phyloP scores from a whole-genome alignment of 805 yeast genomes.

The Teunomyces gatunensis region DNA sequence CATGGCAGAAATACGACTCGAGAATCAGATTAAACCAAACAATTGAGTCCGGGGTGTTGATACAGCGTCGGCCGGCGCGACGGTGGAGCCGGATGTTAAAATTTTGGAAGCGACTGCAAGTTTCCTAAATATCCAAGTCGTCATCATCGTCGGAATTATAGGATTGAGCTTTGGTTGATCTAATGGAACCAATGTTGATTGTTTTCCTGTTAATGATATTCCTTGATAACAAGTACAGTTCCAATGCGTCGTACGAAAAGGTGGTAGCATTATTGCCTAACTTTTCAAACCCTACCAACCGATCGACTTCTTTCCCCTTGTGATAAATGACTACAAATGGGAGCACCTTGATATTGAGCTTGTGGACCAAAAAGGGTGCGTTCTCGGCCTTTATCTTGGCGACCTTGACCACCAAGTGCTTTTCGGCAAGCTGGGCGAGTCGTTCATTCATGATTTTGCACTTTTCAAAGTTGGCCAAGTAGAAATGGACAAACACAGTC shows the following conservation, averaged over 20 bases:
- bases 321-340: constrained; percentile 68
- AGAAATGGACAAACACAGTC: constrained; percentile 58
- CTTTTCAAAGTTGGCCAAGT: constrained; percentile 55
- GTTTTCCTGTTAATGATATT: constrained; percentile 35
- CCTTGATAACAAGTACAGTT: constrained; percentile 22
- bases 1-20: too few species aligned
- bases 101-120: not conserved
- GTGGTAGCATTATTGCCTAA: constrained; percentile 47
- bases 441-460: constrained; percentile 59
- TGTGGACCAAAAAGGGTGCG: constrained; percentile 71
- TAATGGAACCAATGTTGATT: constrained; percentile 21
- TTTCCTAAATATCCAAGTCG: constrained; percentile 17
- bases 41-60: too few species aligned
- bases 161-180: constrained; percentile 4
- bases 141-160: constrained; percentile 37
- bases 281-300: constrained; percentile 69
- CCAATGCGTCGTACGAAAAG: constrained; percentile 50
- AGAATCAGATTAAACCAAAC: too few species aligned
- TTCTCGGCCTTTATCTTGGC: constrained; percentile 55
- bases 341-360: constrained; percentile 60
- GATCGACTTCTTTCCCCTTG: constrained; percentile 55
- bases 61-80: too few species aligned
- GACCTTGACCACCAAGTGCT: constrained; percentile 55
- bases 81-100: not conserved
- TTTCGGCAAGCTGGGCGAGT: constrained; percentile 45